These are phyloP conservation scores for Aspergillus tanneri DNA, from an alignment of 2,329 filamentous ascomycete genomes.

Conservation along the genomic window DNA sequence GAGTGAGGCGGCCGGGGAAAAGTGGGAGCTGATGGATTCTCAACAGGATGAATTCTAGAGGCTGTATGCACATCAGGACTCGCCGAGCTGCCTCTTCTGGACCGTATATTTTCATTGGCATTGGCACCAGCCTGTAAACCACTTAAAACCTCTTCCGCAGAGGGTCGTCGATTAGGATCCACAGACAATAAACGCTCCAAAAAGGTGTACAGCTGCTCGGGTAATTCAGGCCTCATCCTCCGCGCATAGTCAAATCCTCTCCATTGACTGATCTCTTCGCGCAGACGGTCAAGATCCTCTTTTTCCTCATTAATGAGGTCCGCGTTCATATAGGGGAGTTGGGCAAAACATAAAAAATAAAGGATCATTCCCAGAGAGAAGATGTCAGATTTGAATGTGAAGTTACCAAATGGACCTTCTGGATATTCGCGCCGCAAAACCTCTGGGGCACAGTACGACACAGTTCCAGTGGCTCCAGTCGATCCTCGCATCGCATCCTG, in stretches of 20 bases:
- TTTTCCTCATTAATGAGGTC: constrained; percentile 86
- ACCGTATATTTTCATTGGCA: constrained; percentile 48
- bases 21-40: constrained; percentile 33
- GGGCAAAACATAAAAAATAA: constrained; percentile 94
- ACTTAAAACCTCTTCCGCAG: constrained; percentile 77
- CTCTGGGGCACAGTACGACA: constrained; percentile 96
- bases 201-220: constrained; percentile 79
- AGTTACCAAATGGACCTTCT: constrained; percentile 78
- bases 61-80: constrained; percentile 34
- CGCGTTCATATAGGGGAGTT: constrained; percentile 79
- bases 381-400: constrained; percentile 96
- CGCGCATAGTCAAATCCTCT: constrained; percentile 78
- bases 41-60: constrained; percentile 42
- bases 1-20: constrained; percentile 29
- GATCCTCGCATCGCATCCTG: constrained; percentile 80
- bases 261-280: constrained; percentile 85
- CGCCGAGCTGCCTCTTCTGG: constrained; percentile 33
- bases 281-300: constrained; percentile 82
- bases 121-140: constrained; percentile 68
- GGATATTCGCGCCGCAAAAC: constrained; percentile 67
- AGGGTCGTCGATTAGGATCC: constrained; percentile 73
- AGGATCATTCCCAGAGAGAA: constrained; percentile 98
- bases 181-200: constrained; percentile 78
- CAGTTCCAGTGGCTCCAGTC: constrained; percentile 90
- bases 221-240: constrained; percentile 74